These are phyloP conservation scores for Magnusiomyces clavatus DNA, from an alignment of 1,139 yeast genomes.

Conservation along the genomic window DNA sequence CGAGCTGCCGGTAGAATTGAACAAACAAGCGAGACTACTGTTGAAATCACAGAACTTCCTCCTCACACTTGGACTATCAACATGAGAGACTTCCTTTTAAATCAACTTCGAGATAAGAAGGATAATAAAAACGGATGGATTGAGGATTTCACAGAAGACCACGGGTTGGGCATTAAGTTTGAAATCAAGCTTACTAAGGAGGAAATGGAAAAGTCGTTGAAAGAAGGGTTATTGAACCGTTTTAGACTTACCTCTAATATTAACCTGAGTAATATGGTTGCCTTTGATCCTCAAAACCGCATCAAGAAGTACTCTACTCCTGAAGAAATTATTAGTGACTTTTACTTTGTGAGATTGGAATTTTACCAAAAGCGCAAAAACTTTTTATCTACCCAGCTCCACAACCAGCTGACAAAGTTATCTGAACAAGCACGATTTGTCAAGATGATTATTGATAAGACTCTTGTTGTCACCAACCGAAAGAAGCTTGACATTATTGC, in stretches of 20 bases:
- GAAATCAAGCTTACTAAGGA: constrained; percentile 64
- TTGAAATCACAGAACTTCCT: constrained; percentile 91
- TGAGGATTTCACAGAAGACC: constrained; percentile 93
- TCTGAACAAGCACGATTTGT: constrained; percentile 86
- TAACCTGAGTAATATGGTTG: constrained; percentile 83
- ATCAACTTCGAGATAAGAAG: constrained; percentile 43
- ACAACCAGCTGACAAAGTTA: constrained; percentile 65
- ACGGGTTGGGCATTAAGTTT: constrained; percentile 72
- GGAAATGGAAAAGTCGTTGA: constrained; percentile 74
- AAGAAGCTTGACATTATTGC: constrained; percentile 57
- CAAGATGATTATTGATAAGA: constrained; percentile 75
- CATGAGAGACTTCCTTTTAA: constrained; percentile 74
- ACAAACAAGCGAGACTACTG: constrained; percentile 67
- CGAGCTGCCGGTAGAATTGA: constrained; percentile 74
- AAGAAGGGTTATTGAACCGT: constrained; percentile 71
- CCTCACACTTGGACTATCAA: constrained; percentile 88
- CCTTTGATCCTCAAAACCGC: constrained; percentile 88
- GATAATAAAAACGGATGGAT: constrained; percentile 65
- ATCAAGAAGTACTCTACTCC: constrained; percentile 74
- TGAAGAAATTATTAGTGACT: constrained; percentile 74
- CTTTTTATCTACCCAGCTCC: constrained; percentile 57
- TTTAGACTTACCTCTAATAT: constrained; percentile 69
- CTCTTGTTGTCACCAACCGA: constrained; percentile 64
- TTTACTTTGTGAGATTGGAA: constrained; percentile 78
- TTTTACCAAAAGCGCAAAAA: constrained; percentile 90